Percentiles rank a stretch among this genome's conserved stretches.
phyloP scores from a whole-genome alignment of 495 filamentous ascomycete species.

The Jackrogersella multiformis region DNA sequence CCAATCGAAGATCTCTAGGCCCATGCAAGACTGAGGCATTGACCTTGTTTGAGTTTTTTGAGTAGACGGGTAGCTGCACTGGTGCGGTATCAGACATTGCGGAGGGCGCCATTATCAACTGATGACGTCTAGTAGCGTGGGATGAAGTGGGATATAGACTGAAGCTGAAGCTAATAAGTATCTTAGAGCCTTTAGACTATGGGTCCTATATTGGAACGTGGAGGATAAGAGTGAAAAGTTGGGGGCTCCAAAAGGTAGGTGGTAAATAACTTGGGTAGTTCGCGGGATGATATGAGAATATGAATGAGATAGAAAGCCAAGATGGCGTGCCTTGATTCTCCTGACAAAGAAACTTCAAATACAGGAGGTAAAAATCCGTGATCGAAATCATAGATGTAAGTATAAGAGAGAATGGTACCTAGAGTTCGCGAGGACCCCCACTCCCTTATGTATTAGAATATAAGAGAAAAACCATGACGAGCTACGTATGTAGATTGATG shows the following conservation, averaged over 20 bases:
- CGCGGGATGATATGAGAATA: constrained; percentile 28
- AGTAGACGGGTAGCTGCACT: constrained; percentile 55
- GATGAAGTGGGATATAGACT: constrained; percentile 39
- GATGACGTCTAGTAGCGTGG: constrained; percentile 31
- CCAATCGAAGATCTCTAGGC: constrained; percentile 60
- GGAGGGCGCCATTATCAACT: constrained; percentile 56
- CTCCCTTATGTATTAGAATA: constrained; percentile 38
- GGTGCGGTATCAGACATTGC: constrained; percentile 53
- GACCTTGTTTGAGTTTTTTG: constrained; percentile 53
- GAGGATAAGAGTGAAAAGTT: constrained; percentile 19
- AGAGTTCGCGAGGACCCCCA: constrained; percentile 27
- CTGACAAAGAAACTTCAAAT: constrained; percentile 20
- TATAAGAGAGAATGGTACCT: constrained; percentile 15
- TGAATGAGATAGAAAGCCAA: constrained; percentile 18
- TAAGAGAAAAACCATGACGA: constrained; percentile 18
- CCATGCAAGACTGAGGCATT: constrained; percentile 63
- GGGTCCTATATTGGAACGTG: constrained; percentile 18
- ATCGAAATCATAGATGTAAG: constrained; percentile 16
- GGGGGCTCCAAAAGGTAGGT: constrained; percentile 15
- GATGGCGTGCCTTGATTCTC: constrained; percentile 18
- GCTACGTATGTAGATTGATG: constrained; percentile 21
- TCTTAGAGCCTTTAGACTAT: constrained; percentile 14
- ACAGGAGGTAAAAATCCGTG: constrained; percentile 23
- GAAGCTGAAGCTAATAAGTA: constrained; percentile 8
- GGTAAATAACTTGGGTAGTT: not conserved